phyloP scores from a whole-genome alignment of 139 green algal species.

The Chlorella vulgaris region DNA sequence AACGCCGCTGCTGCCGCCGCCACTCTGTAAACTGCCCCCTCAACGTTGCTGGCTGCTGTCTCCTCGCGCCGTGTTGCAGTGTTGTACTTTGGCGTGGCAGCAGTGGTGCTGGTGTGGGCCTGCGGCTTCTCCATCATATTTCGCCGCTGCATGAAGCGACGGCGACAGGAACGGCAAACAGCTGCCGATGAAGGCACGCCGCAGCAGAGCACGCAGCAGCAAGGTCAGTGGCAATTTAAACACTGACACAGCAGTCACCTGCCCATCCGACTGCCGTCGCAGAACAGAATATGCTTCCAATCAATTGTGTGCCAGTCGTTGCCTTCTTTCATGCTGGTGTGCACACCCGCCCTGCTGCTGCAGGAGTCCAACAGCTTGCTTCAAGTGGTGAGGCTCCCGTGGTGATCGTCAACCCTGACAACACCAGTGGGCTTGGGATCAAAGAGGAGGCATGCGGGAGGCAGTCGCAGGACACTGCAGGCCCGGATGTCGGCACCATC shows the following conservation, averaged over 20 bases:
- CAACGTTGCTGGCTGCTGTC: neutral
- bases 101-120: neutral
- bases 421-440: slow-evolving; percentile 1
- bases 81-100: neutral
- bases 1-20: neutral
- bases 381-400: neutral
- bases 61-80: neutral
- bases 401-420: neutral
- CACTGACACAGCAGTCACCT: no score
- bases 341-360: no score
- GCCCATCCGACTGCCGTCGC: no score
- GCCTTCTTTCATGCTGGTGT: no score
- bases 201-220: neutral
- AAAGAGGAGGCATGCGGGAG: neutral
- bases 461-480: no score
- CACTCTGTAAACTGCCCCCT: neutral
- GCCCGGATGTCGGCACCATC: no score
- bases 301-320: no score
- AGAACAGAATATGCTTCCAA: no score
- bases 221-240: neutral
- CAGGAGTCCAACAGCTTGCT: neutral
- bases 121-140: neutral
- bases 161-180: neutral
- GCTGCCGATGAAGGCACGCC: neutral
- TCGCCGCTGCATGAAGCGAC: neutral